Conservation (phyloP, 1,284 basidiomycete species). For the Tylopilus sp. region DNA sequence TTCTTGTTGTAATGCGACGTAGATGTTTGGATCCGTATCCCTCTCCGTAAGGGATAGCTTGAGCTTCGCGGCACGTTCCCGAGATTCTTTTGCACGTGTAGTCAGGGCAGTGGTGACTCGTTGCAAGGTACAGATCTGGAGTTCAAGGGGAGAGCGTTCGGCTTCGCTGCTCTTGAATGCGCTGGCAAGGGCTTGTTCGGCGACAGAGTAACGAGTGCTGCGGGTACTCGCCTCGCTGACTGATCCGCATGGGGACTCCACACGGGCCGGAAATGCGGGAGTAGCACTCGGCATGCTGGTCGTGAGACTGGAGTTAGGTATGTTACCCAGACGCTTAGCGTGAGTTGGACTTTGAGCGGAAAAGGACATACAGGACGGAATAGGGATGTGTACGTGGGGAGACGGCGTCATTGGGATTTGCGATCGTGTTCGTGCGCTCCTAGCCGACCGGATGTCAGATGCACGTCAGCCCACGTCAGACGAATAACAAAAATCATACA, state of each 20-base stretch:
- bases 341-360: constrained; percentile 21
- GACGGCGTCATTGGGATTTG: constrained; percentile 10
- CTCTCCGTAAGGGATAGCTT: constrained; percentile 51
- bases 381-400: constrained; percentile 12
- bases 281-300: constrained; percentile 41
- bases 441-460: constrained; percentile 17
- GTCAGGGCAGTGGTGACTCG: constrained; percentile 54
- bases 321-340: constrained; percentile 33
- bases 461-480: neutral
- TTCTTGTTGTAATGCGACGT: constrained; percentile 53
- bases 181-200: constrained; percentile 50
- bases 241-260: constrained; percentile 33
- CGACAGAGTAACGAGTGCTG: constrained; percentile 51
- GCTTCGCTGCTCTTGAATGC: constrained; percentile 44
- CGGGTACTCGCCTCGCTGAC: constrained; percentile 37
- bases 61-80: constrained; percentile 53
- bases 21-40: constrained; percentile 47
- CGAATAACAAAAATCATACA: constrained; percentile 24
- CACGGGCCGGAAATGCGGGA: constrained; percentile 13
- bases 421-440: constrained; percentile 32
- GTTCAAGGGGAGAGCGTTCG: constrained; percentile 50
- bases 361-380: constrained; percentile 26
- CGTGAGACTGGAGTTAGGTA: constrained; percentile 35
- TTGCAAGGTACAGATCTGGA: constrained; percentile 60
- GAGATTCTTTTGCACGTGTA: constrained; percentile 58